Percentiles rank a stretch among this genome's conserved stretches.
Evolutionary conservation across 2,329 filamentous ascomycete species (phyloP).

Genomic region (Ceratocystis lukuohia): DNA sequence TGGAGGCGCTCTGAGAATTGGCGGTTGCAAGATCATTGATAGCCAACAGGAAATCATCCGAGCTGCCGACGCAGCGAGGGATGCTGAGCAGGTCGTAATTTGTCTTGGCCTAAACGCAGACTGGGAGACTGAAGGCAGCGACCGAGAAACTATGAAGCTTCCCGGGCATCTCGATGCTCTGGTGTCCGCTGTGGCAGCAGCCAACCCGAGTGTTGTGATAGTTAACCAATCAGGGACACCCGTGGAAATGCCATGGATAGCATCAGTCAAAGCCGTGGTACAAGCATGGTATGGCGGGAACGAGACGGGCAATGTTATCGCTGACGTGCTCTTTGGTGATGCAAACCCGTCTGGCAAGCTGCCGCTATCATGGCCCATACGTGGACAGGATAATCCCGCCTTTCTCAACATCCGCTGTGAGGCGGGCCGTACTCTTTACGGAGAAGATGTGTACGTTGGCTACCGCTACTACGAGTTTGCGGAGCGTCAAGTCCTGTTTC

Average conservation of each 20-base stretch:
- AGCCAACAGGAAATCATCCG: slow-evolving; percentile 46
- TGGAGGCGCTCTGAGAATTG: slow-evolving; percentile 48
- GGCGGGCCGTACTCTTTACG: slow-evolving; percentile 58
- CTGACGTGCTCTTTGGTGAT: slow-evolving; percentile 62
- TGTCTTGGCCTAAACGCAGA: slow-evolving; percentile 67
- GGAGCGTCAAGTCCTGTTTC: slow-evolving; percentile 52
- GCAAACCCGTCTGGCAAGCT: slow-evolving; percentile 64
- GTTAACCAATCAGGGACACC: slow-evolving; percentile 69
- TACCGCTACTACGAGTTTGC: slow-evolving; percentile 68
- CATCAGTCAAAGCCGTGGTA: slow-evolving; percentile 39
- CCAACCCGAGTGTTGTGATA: slow-evolving; percentile 56
- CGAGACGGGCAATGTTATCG: slow-evolving; percentile 69
- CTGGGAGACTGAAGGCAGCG: slow-evolving; percentile 68
- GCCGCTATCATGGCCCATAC: slow-evolving; percentile 58
- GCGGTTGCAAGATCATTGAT: slow-evolving; percentile 45
- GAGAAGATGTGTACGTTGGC: slow-evolving; percentile 68
- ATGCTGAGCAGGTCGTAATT: slow-evolving; percentile 63
- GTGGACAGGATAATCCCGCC: slow-evolving; percentile 52
- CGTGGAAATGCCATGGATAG: slow-evolving; percentile 56
- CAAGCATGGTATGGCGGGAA: slow-evolving; percentile 85
- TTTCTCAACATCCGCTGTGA: slow-evolving; percentile 64
- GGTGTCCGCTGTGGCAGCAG: slow-evolving; percentile 50
- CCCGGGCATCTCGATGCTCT: slow-evolving; percentile 60
- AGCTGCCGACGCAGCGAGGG: slow-evolving; percentile 53
- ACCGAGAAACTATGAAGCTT: slow-evolving; percentile 65